Conservation (phyloP, 2,329 filamentous ascomycete genomes). For the Clonostachys chloroleuca region DNA sequence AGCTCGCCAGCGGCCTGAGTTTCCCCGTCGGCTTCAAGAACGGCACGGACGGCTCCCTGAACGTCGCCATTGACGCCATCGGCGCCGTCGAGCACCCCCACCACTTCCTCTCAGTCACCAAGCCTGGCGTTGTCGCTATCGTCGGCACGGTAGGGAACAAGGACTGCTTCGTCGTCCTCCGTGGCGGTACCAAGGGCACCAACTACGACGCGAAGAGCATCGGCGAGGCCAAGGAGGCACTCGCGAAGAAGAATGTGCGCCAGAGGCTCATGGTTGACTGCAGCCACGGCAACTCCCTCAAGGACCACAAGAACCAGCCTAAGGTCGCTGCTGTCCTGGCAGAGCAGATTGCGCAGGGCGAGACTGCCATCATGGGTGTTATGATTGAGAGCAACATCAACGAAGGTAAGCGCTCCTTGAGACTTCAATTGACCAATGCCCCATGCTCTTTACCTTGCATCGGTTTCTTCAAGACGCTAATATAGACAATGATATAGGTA, state of each 20-base stretch:
- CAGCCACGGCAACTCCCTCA: constrained; percentile 92
- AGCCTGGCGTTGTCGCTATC: constrained; percentile 91
- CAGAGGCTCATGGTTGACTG: constrained; percentile 95
- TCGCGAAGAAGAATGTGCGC: constrained; percentile 69
- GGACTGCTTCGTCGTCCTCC: constrained; percentile 93
- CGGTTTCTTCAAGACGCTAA: neutral
- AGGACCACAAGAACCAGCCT: constrained; percentile 96
- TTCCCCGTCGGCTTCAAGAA: constrained; percentile 99
- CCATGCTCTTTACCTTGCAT: neutral
- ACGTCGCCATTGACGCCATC: constrained; percentile 92
- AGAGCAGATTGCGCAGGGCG: constrained; percentile 79
- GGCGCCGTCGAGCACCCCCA: constrained; percentile 88
- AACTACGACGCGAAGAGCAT: constrained; percentile 91
- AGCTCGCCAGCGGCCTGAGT: constrained; percentile 87
- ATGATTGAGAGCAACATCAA: constrained; percentile 99
- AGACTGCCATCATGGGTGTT: constrained; percentile 87
- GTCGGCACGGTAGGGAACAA: constrained; percentile 93
- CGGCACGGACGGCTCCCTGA: constrained; percentile 86
- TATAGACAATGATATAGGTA: constrained; percentile 43
- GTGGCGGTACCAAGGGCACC: constrained; percentile 87
- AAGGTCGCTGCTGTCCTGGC: constrained; percentile 81
- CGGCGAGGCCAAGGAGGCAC: constrained; percentile 72
- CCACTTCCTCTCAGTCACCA: constrained; percentile 96
- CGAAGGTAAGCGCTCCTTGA: constrained; percentile 57
- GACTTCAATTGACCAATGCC: neutral